A percentile compares a stretch with the other conserved stretches of the same genome.
phyloP scores from a whole-genome alignment of 805 yeast species.

The Kuraishia floccosa region DNA sequence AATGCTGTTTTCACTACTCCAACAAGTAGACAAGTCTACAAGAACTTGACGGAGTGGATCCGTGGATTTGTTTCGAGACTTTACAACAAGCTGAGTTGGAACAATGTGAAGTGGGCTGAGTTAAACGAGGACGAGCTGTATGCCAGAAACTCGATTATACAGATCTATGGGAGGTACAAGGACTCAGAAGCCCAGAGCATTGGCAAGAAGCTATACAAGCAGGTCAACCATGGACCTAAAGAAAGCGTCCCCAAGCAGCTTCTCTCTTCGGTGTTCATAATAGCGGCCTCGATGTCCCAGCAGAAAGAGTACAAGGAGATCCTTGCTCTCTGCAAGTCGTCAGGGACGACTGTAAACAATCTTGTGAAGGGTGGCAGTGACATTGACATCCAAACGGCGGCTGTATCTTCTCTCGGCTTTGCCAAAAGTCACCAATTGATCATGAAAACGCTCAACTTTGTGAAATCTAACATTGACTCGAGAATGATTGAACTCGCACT shows the following conservation, averaged over 20 bases:
- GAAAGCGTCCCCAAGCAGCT: constrained; percentile 40
- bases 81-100: constrained; percentile 25
- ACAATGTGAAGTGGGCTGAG: constrained; percentile 12
- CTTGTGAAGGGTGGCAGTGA: constrained; percentile 14
- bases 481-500: constrained; percentile 43
- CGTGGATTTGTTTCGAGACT: constrained; percentile 5
- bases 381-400: constrained; percentile 39
- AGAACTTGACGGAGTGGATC: constrained; percentile 1
- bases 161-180: constrained; percentile 20
- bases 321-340: constrained; percentile 37
- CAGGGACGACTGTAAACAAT: constrained; percentile 30
- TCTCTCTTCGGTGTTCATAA: constrained; percentile 29
- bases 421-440: constrained; percentile 31
- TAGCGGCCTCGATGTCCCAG: constrained; percentile 21
- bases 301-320: constrained; percentile 50
- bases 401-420: constrained; percentile 45
- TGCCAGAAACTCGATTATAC: constrained; percentile 29
- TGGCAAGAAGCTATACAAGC: constrained; percentile 31
- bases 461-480: constrained; percentile 43
- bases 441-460: constrained; percentile 43
- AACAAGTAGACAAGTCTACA: background rate
- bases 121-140: constrained; percentile 25
- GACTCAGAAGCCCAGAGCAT: constrained; percentile 17
- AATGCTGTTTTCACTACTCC: constrained; percentile 12
- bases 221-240: constrained; percentile 40